These are phyloP conservation scores for Yamadazyma triangularis DNA, from an alignment of 1,139 yeast species.

Conservation along the genomic window DNA sequence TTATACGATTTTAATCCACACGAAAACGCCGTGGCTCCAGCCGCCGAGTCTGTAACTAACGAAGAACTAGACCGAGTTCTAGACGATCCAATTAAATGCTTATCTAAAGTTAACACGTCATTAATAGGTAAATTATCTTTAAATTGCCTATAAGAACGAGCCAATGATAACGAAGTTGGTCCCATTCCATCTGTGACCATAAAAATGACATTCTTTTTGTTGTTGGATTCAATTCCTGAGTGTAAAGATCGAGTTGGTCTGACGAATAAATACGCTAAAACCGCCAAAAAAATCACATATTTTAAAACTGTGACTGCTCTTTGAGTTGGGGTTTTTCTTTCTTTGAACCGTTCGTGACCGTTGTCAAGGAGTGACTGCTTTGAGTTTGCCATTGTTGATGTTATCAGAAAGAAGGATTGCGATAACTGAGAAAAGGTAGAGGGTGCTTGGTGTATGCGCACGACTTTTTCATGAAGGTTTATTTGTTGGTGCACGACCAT, in stretches of 20 bases:
- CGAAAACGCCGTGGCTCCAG: conserved; percentile 89
- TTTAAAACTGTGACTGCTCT: conserved; percentile 2
- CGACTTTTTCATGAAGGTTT: too few relatives aligned
- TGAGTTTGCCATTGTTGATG: too few relatives aligned
- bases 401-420: too few relatives aligned
- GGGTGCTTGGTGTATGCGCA: too few relatives aligned
- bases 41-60: conserved; percentile 83
- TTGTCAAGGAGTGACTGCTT: too few relatives aligned
- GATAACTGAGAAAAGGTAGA: too few relatives aligned
- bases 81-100: conserved; percentile 68
- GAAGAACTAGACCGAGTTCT: conserved; percentile 73
- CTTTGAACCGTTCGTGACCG: too few relatives aligned
- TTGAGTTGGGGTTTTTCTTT: too few relatives aligned
- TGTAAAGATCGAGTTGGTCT: neutral
- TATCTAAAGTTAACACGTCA: conserved; percentile 58
- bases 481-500: too few relatives aligned
- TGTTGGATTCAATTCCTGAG: neutral
- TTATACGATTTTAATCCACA: conserved; percentile 76
- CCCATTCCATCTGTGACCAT: conserved; percentile 94
- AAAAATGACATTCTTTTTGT: conserved; percentile 57
- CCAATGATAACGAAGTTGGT: conserved; percentile 71
- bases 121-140: conserved; percentile 46
- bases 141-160: conserved; percentile 65
- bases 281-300: neutral
- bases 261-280: neutral